phyloP scores from a whole-genome alignment of 2,329 filamentous ascomycete species.

The Zelopaecilomyces penicillatus region DNA sequence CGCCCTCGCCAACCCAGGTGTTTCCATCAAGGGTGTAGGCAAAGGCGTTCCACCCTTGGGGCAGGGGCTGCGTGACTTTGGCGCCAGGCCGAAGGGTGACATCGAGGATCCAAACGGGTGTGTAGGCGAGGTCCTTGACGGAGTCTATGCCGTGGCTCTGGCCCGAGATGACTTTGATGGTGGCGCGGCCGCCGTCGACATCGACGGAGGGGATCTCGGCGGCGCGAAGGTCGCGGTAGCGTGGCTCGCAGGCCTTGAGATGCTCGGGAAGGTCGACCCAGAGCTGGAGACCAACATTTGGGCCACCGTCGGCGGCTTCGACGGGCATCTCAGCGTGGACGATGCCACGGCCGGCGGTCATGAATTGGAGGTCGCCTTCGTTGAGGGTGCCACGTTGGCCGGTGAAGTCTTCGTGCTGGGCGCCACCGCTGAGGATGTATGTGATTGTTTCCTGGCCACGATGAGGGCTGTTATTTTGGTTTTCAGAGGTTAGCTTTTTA shows the following conservation, averaged over 20 bases:
- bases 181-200: conserved; percentile 63
- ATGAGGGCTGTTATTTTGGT: conserved; percentile 35
- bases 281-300: conserved; percentile 83
- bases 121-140: conserved; percentile 86
- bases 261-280: conserved; percentile 86
- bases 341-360: conserved; percentile 88
- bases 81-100: conserved; percentile 73
- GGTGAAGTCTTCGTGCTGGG: conserved; percentile 89
- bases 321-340: conserved; percentile 94
- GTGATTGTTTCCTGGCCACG: conserved; percentile 83
- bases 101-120: conserved; percentile 93
- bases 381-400: conserved; percentile 78
- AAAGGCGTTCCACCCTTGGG: conserved; percentile 81
- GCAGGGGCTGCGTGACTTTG: conserved; percentile 64
- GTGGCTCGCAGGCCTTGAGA: conserved; percentile 81
- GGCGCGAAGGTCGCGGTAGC: conserved; percentile 78
- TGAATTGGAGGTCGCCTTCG: conserved; percentile 90
- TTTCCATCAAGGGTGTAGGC: conserved; percentile 75
- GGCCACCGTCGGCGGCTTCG: conserved; percentile 63
- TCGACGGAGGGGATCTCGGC: conserved; percentile 70
- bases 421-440: conserved; percentile 74
- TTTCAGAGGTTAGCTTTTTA: not conserved
- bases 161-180: conserved; percentile 85
- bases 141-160: conserved; percentile 76
- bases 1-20: conserved; percentile 51